Evolutionary conservation across 257 asterid species (phyloP).

Genomic region (Paulownia fortunei): DNA sequence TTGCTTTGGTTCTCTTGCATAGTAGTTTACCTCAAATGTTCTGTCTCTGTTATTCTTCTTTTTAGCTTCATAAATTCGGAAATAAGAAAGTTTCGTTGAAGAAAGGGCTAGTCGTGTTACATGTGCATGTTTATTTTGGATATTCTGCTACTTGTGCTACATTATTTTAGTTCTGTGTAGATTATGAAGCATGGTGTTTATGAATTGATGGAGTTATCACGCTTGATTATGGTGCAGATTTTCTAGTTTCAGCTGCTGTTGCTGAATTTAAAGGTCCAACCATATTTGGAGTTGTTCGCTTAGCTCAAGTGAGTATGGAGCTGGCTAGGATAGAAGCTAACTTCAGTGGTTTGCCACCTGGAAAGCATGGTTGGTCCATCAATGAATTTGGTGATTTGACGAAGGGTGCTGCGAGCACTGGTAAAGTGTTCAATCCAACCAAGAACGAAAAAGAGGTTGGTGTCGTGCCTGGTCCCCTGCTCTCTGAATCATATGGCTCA

Average conservation of each 20-base stretch:
- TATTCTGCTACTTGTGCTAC: not conserved
- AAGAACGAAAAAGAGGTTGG: conserved; percentile 52
- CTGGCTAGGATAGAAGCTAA: conserved; percentile 86
- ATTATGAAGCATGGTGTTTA: not conserved
- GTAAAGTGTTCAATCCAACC: conserved; percentile 66
- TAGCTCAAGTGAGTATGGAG: conserved; percentile 93
- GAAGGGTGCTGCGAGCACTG: conserved; percentile 89
- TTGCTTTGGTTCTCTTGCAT: not conserved
- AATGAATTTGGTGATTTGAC: conserved; percentile 93
- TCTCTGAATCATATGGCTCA: not conserved
- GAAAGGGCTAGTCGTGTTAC: not conserved
- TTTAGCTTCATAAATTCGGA: conserved; percentile 6
- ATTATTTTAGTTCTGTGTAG: not conserved
- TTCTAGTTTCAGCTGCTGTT: conserved; percentile 87
- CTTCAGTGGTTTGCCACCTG: conserved; percentile 87
- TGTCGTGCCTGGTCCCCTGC: not conserved
- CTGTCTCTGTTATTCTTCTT: no score
- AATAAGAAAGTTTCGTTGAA: not conserved
- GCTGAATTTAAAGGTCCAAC: conserved; percentile 91
- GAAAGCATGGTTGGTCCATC: conserved; percentile 88
- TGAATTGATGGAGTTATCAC: not conserved
- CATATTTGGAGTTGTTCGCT: conserved; percentile 83
- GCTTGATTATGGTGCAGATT: conserved; percentile 57
- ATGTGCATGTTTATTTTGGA: not conserved
- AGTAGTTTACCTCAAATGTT: not conserved